A percentile compares a stretch with the other conserved stretches of the same genome.
These are phyloP conservation scores for Pterocarpus macrocarpus DNA, from an alignment of 306 rosid genomes.

Conservation along the genomic window DNA sequence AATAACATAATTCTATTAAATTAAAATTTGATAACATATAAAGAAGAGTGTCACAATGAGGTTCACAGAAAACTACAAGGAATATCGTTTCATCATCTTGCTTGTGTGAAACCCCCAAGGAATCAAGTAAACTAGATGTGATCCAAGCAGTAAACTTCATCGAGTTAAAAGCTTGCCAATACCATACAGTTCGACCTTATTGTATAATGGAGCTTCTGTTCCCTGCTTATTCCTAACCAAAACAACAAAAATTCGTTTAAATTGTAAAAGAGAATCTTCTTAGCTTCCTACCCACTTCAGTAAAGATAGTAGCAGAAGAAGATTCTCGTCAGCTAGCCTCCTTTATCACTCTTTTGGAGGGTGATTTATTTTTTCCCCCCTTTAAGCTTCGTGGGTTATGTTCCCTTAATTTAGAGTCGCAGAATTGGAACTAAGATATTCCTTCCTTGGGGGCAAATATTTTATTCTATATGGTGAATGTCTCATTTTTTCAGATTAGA, in stretches of 20 bases:
- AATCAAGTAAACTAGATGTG: conserved; percentile 36
- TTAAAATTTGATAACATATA: no score
- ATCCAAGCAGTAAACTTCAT: conserved; percentile 21
- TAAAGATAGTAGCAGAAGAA: conserved; percentile 82
- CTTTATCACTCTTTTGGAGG: conserved; percentile 69
- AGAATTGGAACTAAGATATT: conserved; percentile 96
- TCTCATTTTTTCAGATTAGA: conserved; percentile 71
- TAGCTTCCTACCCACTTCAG: conserved; percentile 98
- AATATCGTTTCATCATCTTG: not conserved
- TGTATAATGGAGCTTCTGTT: conserved; percentile 40
- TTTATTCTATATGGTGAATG: conserved; percentile 75
- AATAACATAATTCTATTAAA: no score
- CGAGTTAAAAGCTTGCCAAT: conserved; percentile 5
- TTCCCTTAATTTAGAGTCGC: conserved; percentile 92
- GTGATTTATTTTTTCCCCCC: conserved; percentile 45
- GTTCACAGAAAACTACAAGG: not conserved
- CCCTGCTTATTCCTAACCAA: conserved; percentile 18
- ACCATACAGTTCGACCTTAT: not conserved
- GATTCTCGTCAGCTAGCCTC: conserved; percentile 71
- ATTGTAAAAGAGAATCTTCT: conserved; percentile 80
- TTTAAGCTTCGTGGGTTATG: conserved; percentile 81
- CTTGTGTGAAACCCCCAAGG: conserved; percentile 39
- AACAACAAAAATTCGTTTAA: conserved; percentile 50
- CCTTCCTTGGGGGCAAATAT: conserved; percentile 77
- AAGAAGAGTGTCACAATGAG: not conserved